These are phyloP conservation scores for Arctostaphylos glauca DNA, from an alignment of 148 eudicot species.

Conservation along the genomic window DNA sequence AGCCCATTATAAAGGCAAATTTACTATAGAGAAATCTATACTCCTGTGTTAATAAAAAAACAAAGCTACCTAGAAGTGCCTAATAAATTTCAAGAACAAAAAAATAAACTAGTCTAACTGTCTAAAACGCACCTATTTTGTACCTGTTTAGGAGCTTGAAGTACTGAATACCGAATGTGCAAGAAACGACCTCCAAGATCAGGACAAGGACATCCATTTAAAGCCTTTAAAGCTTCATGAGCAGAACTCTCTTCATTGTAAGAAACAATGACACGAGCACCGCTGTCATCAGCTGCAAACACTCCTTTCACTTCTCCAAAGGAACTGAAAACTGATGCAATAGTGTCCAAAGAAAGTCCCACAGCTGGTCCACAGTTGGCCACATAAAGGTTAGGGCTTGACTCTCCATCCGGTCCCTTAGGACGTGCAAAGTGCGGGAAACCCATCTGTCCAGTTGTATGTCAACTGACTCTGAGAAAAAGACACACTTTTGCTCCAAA, in stretches of 20 bases:
- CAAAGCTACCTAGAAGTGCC: background rate
- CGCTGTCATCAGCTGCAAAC: constrained; percentile 72
- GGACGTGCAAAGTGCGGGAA: constrained; percentile 69
- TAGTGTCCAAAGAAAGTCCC: constrained; percentile 58
- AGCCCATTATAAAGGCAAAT: background rate
- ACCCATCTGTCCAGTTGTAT: constrained; percentile 34
- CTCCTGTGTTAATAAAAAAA: background rate
- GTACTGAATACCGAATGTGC: constrained; percentile 75
- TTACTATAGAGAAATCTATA: background rate
- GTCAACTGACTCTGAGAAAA: background rate
- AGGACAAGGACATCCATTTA: constrained; percentile 54
- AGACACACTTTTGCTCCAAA: background rate
- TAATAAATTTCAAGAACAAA: background rate
- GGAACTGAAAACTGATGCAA: constrained; percentile 51
- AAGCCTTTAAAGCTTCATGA: constrained; percentile 56
- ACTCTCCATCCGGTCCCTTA: constrained; percentile 29
- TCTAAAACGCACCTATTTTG: background rate
- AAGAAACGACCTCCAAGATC: constrained; percentile 60
- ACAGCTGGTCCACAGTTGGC: constrained; percentile 99
- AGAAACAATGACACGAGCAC: constrained; percentile 77
- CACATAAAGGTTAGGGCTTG: constrained; percentile 66
- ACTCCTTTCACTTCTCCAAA: constrained; percentile 79
- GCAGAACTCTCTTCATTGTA: constrained; percentile 51
- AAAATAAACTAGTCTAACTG: background rate
- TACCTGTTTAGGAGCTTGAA: constrained; percentile 57